Conservation (phyloP, 2,329 filamentous ascomycete species). For the Triangularia verruculosa region DNA sequence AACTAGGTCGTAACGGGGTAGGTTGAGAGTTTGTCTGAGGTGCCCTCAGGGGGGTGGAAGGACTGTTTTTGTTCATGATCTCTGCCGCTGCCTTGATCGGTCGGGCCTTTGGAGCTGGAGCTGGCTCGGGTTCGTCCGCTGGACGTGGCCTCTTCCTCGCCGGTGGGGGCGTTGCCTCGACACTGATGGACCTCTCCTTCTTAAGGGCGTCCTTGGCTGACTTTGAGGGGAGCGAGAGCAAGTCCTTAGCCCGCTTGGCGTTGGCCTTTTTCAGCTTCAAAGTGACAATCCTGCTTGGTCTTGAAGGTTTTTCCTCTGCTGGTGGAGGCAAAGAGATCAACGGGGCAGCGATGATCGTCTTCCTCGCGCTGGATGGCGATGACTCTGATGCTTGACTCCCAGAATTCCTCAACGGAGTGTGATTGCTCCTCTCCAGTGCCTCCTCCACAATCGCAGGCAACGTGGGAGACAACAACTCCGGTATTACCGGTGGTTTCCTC, state of each 20-base stretch:
- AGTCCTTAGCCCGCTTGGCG: constrained; percentile 43
- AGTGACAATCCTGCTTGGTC: constrained; percentile 38
- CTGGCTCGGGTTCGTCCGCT: constrained; percentile 31
- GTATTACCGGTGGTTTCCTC: constrained; percentile 41
- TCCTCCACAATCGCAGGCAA: constrained; percentile 52
- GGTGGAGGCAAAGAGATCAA: constrained; percentile 16
- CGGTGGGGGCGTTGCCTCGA: constrained; percentile 39
- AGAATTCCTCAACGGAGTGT: constrained; percentile 28
- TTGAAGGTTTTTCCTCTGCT: constrained; percentile 30
- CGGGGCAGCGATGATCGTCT: constrained; percentile 31
- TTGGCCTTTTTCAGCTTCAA: constrained; percentile 49
- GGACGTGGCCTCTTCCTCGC: constrained; percentile 51
- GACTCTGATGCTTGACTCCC: constrained; percentile 32
- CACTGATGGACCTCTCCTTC: constrained; percentile 43
- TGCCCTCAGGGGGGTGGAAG: constrained; percentile 47
- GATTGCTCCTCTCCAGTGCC: constrained; percentile 39
- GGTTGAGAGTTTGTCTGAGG: constrained; percentile 42
- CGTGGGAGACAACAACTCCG: constrained; percentile 54
- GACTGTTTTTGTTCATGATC: constrained; percentile 27
- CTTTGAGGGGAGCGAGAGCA: constrained; percentile 45
- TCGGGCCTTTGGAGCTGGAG: constrained; percentile 21
- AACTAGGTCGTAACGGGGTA: not conserved
- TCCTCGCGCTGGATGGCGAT: constrained; percentile 35
- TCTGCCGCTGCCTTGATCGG: not conserved
- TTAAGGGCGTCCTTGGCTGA: constrained; percentile 37